Conservation (phyloP, 345 rosid genomes). For the Citrus inodora region DNA sequence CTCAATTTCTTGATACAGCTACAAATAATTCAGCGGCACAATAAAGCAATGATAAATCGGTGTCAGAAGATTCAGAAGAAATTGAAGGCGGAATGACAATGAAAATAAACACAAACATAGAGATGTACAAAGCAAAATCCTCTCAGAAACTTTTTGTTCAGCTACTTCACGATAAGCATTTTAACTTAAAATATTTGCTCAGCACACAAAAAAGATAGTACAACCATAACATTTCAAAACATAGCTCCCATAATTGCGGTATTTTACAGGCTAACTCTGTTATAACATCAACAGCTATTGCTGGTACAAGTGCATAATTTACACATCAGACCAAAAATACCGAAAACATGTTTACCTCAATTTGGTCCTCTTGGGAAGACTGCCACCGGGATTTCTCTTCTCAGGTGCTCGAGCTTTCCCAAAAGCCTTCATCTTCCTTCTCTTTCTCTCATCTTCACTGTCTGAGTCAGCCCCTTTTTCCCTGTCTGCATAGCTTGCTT, state of each 20-base stretch:
- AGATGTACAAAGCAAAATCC: too few relatives aligned
- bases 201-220: not conserved
- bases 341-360: slow-evolving; percentile 22
- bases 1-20: not conserved
- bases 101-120: too few relatives aligned
- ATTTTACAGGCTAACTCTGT: not conserved
- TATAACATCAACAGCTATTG: not conserved
- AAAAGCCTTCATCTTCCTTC: slow-evolving; percentile 44
- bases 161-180: not conserved
- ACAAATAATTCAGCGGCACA: not conserved
- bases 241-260: not conserved
- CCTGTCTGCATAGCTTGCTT: slow-evolving; percentile 50
- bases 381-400: slow-evolving; percentile 23
- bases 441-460: slow-evolving; percentile 50
- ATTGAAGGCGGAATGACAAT: too few relatives aligned
- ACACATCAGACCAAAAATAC: not conserved
- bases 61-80: too few relatives aligned
- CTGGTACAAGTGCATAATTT: not conserved
- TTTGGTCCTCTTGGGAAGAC: slow-evolving; percentile 37
- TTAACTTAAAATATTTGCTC: not conserved
- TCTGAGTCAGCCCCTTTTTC: slow-evolving; percentile 49
- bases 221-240: not conserved
- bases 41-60: too few relatives aligned
- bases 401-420: slow-evolving; percentile 35
- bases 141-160: too few relatives aligned